These are phyloP conservation scores for Pseudotsuga menziesii DNA, from an alignment of 75 land plant species.

Conservation along the genomic window DNA sequence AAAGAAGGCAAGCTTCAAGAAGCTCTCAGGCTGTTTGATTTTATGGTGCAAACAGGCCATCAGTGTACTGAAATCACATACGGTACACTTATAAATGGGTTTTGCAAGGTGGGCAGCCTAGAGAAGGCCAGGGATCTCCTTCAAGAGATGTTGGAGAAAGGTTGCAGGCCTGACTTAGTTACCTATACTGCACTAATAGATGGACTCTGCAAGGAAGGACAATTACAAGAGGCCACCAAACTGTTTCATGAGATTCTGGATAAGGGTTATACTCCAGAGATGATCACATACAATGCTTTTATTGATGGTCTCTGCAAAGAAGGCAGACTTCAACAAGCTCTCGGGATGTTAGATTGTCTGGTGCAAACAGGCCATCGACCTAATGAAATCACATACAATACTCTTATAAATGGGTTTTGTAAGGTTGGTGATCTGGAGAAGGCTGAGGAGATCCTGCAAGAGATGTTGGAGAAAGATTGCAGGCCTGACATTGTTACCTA, in stretches of 20 bases:
- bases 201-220: constrained; percentile 60
- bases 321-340: no score
- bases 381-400: no score
- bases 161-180: constrained; percentile 35
- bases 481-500: no score
- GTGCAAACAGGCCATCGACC: no score
- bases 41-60: constrained; percentile 41
- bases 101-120: constrained; percentile 53
- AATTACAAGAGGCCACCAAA: constrained; percentile 46
- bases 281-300: no score
- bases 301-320: no score
- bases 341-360: no score
- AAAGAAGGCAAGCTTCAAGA: constrained; percentile 23
- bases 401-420: no score
- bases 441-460: no score
- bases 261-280: constrained; percentile 61
- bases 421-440: no score
- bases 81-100: constrained; percentile 56
- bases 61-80: constrained; percentile 66
- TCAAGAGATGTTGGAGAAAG: constrained; percentile 28
- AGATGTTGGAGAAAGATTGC: no score
- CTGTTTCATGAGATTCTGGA: constrained; percentile 63
- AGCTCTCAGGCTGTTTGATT: constrained; percentile 38
- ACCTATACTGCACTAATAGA: constrained; percentile 46
- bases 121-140: constrained; percentile 44